These are phyloP conservation scores for Dendrocalamus latiflorus DNA, from an alignment of 202 grass and related monocot genomes.

Conservation along the genomic window DNA sequence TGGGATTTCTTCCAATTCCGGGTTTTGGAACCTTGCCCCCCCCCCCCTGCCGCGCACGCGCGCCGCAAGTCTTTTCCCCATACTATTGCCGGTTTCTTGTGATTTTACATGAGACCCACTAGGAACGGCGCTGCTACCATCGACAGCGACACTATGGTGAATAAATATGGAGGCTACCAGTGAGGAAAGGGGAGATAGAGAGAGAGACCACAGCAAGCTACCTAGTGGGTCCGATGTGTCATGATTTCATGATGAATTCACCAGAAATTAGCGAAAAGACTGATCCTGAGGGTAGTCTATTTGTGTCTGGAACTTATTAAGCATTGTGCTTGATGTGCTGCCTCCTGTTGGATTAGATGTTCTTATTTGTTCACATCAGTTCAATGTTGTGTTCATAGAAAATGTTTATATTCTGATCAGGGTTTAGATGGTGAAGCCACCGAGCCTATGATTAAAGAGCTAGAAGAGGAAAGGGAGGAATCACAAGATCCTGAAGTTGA, in stretches of 20 bases:
- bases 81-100: not conserved
- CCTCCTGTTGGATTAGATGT: not conserved
- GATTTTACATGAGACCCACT: not conserved
- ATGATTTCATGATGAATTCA: not conserved
- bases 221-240: not conserved
- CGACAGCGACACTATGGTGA: not conserved
- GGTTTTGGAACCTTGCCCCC: no score
- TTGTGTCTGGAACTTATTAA: not conserved
- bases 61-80: no score
- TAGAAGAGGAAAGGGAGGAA: conserved; percentile 98
- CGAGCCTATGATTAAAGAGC: conserved; percentile 98
- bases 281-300: not conserved
- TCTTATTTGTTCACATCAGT: not conserved
- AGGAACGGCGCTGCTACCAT: not conserved
- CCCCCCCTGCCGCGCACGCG: no score
- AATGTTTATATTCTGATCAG: conserved; percentile 41
- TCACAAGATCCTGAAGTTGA: conserved; percentile 97
- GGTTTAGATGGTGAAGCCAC: conserved; percentile 99
- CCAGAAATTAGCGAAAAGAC: not conserved
- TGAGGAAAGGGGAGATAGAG: not conserved
- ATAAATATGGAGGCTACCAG: not conserved
- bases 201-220: not conserved
- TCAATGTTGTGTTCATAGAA: conserved; percentile 1
- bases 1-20: no score
- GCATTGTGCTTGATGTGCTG: conserved; percentile 15